phyloP scores from a whole-genome alignment of 1,139 yeast species.

The Saccharomyces hybrid region DNA sequence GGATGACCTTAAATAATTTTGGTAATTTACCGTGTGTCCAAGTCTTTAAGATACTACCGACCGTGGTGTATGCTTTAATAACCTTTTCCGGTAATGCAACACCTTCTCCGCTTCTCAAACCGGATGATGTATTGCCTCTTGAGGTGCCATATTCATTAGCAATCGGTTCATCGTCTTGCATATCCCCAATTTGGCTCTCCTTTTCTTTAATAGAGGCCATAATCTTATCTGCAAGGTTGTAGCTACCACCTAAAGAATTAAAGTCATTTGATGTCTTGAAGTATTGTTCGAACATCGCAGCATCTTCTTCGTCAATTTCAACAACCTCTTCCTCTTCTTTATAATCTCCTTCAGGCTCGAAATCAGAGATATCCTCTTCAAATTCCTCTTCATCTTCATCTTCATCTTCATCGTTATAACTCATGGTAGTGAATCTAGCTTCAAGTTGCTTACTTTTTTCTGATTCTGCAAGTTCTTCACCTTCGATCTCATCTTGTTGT shows the following conservation, averaged over 20 bases:
- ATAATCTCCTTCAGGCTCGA: constrained; percentile 39
- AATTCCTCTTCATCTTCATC: constrained; percentile 40
- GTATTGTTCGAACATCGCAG: constrained; percentile 61
- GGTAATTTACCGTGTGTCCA: constrained; percentile 96
- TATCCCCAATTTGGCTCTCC: constrained; percentile 35
- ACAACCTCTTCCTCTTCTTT: constrained; percentile 49
- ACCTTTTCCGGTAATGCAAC: constrained; percentile 92
- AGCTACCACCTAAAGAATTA: constrained; percentile 38
- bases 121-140: constrained; percentile 17
- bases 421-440: constrained; percentile 25
- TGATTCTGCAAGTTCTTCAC: constrained; percentile 35
- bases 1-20: constrained; percentile 87
- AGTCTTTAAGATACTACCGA: constrained; percentile 79
- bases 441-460: constrained; percentile 16
- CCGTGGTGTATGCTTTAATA: constrained; percentile 85
- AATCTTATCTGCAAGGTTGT: constrained; percentile 83
- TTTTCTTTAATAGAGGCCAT: constrained; percentile 80
- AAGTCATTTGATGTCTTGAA: constrained; percentile 40
- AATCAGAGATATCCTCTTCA: constrained; percentile 46
- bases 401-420: constrained; percentile 29
- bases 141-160: constrained; percentile 22
- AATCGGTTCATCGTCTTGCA: constrained; percentile 8
- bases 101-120: constrained; percentile 33
- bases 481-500: constrained; percentile 77
- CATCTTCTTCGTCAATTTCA: constrained; percentile 62